These are phyloP conservation scores for Tephrocybe sp. DNA, from an alignment of 768 basidiomycete species.

Conservation along the genomic window DNA sequence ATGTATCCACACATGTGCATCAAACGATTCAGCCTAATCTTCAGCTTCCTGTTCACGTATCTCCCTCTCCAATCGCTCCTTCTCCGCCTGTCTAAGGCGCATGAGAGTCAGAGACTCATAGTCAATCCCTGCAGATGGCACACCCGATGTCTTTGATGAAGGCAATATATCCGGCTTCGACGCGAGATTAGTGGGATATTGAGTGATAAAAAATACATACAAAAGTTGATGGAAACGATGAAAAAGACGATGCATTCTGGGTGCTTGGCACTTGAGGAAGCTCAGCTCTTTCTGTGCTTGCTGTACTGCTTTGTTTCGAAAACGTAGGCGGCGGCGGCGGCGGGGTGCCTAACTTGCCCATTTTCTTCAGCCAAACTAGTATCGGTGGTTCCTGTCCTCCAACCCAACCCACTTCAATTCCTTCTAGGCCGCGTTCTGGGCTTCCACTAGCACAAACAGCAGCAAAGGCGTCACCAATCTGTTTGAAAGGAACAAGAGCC, in stretches of 20 bases:
- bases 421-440: slow-evolving; percentile 51
- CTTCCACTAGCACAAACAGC: slow-evolving; percentile 63
- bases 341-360: slow-evolving; percentile 56
- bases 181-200: slow-evolving; percentile 14
- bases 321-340: slow-evolving; percentile 8
- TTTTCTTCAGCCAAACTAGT: slow-evolving; percentile 69
- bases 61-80: slow-evolving; percentile 73
- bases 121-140: slow-evolving; percentile 48
- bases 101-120: slow-evolving; percentile 81
- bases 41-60: slow-evolving; percentile 69
- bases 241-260: slow-evolving; percentile 40
- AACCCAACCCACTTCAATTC: slow-evolving; percentile 73
- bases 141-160: slow-evolving; percentile 19
- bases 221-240: slow-evolving; percentile 62
- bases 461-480: slow-evolving; percentile 74
- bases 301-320: neutral
- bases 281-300: slow-evolving; percentile 18
- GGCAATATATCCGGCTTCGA: slow-evolving; percentile 29
- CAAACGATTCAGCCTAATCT: slow-evolving; percentile 19
- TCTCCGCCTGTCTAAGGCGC: slow-evolving; percentile 80
- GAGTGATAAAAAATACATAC: slow-evolving; percentile 32
- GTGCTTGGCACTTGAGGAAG: slow-evolving; percentile 31
- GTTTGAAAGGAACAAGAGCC: slow-evolving; percentile 75
- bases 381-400: slow-evolving; percentile 74
- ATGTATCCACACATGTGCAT: neutral